Evolutionary conservation across 495 filamentous ascomycete genomes (phyloP), one percentile per base, ranked within the genome.

Genomic region (Pseudoneurospora amorphoporcata): DNA sequence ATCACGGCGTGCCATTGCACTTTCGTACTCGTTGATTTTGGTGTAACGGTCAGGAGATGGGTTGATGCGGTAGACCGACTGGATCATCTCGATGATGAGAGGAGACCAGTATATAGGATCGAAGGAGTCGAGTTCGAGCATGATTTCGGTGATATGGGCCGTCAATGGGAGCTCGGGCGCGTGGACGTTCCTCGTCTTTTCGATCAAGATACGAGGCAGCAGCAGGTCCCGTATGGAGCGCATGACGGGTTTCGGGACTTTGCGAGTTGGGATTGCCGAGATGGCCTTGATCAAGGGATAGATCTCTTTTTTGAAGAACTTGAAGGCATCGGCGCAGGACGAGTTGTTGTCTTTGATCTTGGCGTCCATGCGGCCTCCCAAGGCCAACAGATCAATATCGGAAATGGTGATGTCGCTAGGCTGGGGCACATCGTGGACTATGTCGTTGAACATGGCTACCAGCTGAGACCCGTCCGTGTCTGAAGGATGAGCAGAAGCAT

Each of bases 231-330:
- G 23, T 65, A 65, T 65, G 53, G 53, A 65, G 23, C 29, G 53
- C 29, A 65, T 35, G 53, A 65, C 53, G 7, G 53, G 53, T 65
- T 65, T 65, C 29, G 53, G 53, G 53, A 65, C 29, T 65, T 65
- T 32, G 23, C 53, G 53, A 37, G 29, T 65, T 17, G 53, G 53
- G 3, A 8, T 16, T 32, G 53, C 53, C 53, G 23, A 17, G 53
- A 65, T 65, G 53, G 53, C 35, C 16, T 35, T 58, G 29, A 81
- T 68, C 41, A 75, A 74, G 17, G 82, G 83, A 23, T 78, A 76
- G 32, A 84, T 76, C n/a, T 79, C 76, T 23, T 80, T 72, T 14
- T 81, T 76, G 72, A 86, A 85, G 68, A 80, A 82, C 8, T 69
- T 19, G 74, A 81, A 87, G 14, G 83, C 77, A 2, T 81, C 77